Base-by-base conservation (phyloP, 2,329 filamentous ascomycete species). In the Byssothecium circinans region DNA sequence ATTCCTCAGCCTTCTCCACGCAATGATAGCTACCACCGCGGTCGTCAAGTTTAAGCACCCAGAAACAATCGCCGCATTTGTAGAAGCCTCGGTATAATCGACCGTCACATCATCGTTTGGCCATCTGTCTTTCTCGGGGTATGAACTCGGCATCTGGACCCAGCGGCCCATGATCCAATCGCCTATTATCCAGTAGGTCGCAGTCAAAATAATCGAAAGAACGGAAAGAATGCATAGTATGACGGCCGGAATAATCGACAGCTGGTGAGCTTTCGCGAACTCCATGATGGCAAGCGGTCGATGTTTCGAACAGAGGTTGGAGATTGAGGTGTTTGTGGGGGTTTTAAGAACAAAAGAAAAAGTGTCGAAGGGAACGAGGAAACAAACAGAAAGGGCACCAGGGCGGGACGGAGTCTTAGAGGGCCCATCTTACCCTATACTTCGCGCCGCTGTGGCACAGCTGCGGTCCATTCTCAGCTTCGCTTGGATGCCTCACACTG, bases 101-200 rank as follows among this genome's bases (percentile, higher is more conserved):
- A 67, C 56, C 20, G 65, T 61, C 1, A 60, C 62, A 19, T 58
- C 55, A 35, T 66, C 60, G 33, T 51, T 54, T 4, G 48, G 51
- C 40, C 52, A 59, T 27, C 37, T 49, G 22, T 55, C 50, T 11
- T 50, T 49, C 23, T 61, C 56, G 2, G 58, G 52, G 43, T 60
- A 57, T 22, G 25, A 39, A 6, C 57, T 60, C 8, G 43, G 49
- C 6, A 63, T 46, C n/a, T 43, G 41, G 2, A 67, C 38, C 27
- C 54, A 59, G 41, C 57, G 47, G 11, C 55, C 48, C 22, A 61
- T 47, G 7, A 68, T 45, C 56, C 60, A 66, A 41, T 68, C 64
- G 23, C 56, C 58, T 8, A 64, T 45, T 25, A 66, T 61, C 63
- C 63, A 68, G 44, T 66, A 68, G 37, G 61, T 54, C 4, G 54